A percentile compares a stretch with the other conserved stretches of the same genome.
phyloP scores from a whole-genome alignment of 768 basidiomycete genomes.

The Rhodotorula babjevae region DNA sequence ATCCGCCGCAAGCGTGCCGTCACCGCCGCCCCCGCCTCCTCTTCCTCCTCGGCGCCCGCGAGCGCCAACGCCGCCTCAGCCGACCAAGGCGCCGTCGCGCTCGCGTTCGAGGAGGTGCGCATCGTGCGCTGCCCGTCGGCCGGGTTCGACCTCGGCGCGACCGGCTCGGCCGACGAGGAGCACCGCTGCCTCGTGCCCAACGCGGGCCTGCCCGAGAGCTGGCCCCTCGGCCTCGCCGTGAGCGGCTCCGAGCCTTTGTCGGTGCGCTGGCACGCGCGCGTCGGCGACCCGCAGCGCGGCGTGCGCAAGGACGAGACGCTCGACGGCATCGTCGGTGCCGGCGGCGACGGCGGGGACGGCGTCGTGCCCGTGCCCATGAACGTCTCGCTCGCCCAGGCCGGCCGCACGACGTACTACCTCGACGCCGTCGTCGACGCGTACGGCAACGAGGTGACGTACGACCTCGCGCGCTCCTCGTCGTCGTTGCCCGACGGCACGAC shows the following conservation, averaged over 20 bases:
- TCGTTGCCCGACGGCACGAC: too few relatives aligned
- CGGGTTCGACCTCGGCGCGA: slow-evolving; percentile 16
- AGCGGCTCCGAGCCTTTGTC: slow-evolving; percentile 22
- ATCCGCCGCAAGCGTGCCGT: slow-evolving; percentile 30
- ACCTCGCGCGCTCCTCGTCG: neutral
- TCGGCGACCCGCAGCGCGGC: slow-evolving; percentile 9
- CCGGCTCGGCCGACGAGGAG: neutral
- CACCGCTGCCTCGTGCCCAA: slow-evolving; percentile 20
- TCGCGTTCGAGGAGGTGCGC: slow-evolving; percentile 10
- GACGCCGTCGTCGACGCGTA: slow-evolving; percentile 23
- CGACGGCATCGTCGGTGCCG: slow-evolving; percentile 18
- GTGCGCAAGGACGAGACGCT: slow-evolving; percentile 8
- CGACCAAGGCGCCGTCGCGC: neutral
- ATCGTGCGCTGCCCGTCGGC: slow-evolving; percentile 29
- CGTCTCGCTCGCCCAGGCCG: slow-evolving; percentile 6
- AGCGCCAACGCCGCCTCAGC: neutral
- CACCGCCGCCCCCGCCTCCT: neutral
- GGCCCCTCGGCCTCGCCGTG: slow-evolving; percentile 23
- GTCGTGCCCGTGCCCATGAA: slow-evolving; percentile 26
- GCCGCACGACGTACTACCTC: slow-evolving; percentile 28
- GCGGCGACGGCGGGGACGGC: neutral
- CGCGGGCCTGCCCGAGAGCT: neutral
- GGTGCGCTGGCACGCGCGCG: slow-evolving; percentile 15
- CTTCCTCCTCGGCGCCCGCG: neutral
- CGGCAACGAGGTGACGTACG: slow-evolving; percentile 32